Evolutionary conservation across 352 stramenopile genomes (phyloP).

Genomic region (Phytopythium ostracodes): DNA sequence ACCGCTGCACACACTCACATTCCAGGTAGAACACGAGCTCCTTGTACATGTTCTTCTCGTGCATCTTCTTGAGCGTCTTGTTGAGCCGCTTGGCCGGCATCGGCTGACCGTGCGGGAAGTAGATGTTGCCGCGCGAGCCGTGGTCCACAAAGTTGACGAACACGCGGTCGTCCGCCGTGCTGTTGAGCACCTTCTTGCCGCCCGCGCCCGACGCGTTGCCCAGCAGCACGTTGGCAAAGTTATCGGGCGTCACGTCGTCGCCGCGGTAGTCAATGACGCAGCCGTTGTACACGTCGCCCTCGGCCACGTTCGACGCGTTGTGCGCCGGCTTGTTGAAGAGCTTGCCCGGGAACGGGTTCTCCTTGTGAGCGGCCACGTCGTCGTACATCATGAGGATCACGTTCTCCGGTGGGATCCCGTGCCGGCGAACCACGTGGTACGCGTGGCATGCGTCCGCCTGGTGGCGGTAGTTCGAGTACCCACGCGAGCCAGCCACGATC

Average conservation of each 20-base stretch:
- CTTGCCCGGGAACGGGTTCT: constrained; percentile 86
- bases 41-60: constrained; percentile 84
- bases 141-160: constrained; percentile 94
- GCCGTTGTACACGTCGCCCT: constrained; percentile 85
- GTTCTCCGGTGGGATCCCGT: constrained; percentile 85
- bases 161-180: constrained; percentile 78
- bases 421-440: constrained; percentile 86
- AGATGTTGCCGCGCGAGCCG: constrained; percentile 77
- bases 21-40: constrained; percentile 92
- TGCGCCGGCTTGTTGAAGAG: constrained; percentile 85
- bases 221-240: constrained; percentile 84
- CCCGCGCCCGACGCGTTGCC: constrained; percentile 58
- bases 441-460: constrained; percentile 88
- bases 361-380: constrained; percentile 73
- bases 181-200: constrained; percentile 84
- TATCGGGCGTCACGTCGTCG: constrained; percentile 81
- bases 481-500: constrained; percentile 84
- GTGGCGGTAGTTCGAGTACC: constrained; percentile 92
- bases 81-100: constrained; percentile 71
- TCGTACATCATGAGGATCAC: constrained; percentile 94
- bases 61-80: constrained; percentile 73
- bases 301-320: constrained; percentile 26
- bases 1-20: constrained; percentile 16
- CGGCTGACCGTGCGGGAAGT: constrained; percentile 73
- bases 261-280: constrained; percentile 76